Base-by-base conservation (phyloP, 176 grass and related monocot genomes). In the Bolboschoenus planiculmis region DNA sequence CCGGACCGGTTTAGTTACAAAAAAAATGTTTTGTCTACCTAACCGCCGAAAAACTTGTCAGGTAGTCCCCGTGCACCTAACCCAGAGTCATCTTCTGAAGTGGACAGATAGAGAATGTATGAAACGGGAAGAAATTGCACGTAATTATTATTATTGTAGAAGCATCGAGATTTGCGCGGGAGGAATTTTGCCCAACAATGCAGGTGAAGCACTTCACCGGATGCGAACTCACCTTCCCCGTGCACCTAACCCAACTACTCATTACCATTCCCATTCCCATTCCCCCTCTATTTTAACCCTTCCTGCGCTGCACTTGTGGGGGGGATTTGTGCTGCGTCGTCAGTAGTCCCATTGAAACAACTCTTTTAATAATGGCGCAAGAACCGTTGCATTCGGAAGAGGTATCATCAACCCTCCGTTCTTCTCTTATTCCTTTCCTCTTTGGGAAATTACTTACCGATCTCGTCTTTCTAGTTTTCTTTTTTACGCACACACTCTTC, bases 371-470 rank as follows among this genome's bases (percentile, higher is more conserved):
- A 36, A 96, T 93, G 93, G 88, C 87, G 33, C 87, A 86, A 20
- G 82, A 91, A 51, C 79, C 66, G 20, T n/a, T 68, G 60, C 91
- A 82, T 20, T 47, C 79, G 2, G 87, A 89, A 15, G 88, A 96
- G 90, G 93, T 96, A 83, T 43, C 20, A 21, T 9, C 18, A 29
- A n/a, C n/a, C n/a, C n/a, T 14, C 3, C 15, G 11, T 20, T 4
- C 34, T 20, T 36, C 2, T 36, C 33, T 37, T 20, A 20, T 20
- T 66, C 20, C 11, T 35, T 20, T 36, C 15, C 62, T 2, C 51
- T 48, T 83, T 48, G 18, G 16, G 64, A 39, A 5, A 65, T 56
- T 29, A 60, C 40, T 54, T 15, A 54, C 0, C 9, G 29, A 9
- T 26, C 27, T 42, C 40, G 70, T 23, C 54, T 10, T 50, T 11